Evolutionary conservation across 1,284 basidiomycete genomes (phyloP).

Genomic region (Phellinidium pouzarii): DNA sequence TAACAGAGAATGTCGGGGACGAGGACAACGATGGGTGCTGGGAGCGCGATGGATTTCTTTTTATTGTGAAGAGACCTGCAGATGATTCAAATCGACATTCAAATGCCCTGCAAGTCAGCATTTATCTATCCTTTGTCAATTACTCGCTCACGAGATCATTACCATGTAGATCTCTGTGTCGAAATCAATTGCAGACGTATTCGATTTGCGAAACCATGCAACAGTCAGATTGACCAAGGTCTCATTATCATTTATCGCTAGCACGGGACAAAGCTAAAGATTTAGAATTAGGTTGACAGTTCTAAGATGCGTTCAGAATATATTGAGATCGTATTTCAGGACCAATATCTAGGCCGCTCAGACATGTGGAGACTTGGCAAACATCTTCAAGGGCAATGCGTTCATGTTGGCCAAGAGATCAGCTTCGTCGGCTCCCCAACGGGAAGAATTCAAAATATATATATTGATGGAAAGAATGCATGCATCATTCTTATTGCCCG

Average conservation of each 20-base stretch:
- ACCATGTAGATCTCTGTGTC: conserved; percentile 68
- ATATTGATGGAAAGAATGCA: conserved; percentile 58
- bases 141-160: not conserved
- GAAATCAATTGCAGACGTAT: conserved; percentile 59
- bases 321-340: conserved; percentile 85
- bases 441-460: conserved; percentile 76
- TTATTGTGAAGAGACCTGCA: conserved; percentile 44
- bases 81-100: conserved; percentile 50
- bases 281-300: conserved; percentile 69
- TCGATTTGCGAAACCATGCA: conserved; percentile 62
- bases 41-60: conserved; percentile 43
- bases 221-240: conserved; percentile 69
- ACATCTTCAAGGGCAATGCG: conserved; percentile 44
- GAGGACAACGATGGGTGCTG: conserved; percentile 29
- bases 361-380: conserved; percentile 89
- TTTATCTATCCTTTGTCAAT: conserved; percentile 13
- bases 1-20: conserved; percentile 40
- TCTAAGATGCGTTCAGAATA: conserved; percentile 65
- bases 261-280: too few species aligned
- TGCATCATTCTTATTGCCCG: conserved; percentile 19
- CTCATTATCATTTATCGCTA: conserved; percentile 15
- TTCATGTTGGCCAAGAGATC: conserved; percentile 67
- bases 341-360: conserved; percentile 86
- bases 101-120: conserved; percentile 56
- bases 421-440: conserved; percentile 72